Percentiles rank a stretch among this genome's conserved stretches.
Evolutionary conservation across 2,329 filamentous ascomycete genomes (phyloP).

Genomic region (Diaporthe velutina): DNA sequence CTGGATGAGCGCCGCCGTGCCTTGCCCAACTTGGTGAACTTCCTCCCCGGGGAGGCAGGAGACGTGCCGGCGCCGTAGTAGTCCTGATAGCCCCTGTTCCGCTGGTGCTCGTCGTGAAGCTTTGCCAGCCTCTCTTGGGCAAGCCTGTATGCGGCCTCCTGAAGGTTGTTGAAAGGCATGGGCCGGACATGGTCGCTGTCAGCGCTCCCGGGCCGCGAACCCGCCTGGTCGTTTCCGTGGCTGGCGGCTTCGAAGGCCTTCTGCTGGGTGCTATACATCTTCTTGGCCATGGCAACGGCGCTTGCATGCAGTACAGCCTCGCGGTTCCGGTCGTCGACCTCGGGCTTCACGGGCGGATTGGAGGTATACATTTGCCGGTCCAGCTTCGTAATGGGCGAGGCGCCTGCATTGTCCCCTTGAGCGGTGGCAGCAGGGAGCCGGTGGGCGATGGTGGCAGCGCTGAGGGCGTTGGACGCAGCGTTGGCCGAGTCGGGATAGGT

Average conservation of each 20-base stretch:
- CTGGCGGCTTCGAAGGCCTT: constrained; percentile 67
- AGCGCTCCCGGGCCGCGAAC: constrained; percentile 42
- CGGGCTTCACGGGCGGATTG: constrained; percentile 77
- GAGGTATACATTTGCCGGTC: constrained; percentile 83
- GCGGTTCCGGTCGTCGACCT: constrained; percentile 80
- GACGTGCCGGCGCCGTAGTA: constrained; percentile 76
- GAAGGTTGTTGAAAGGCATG: constrained; percentile 73
- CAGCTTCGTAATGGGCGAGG: constrained; percentile 77
- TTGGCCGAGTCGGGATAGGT: constrained; percentile 66
- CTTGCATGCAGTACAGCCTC: constrained; percentile 83
- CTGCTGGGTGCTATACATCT: constrained; percentile 83
- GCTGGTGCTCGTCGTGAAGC: constrained; percentile 78
- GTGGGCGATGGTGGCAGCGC: constrained; percentile 78
- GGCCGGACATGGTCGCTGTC: constrained; percentile 56
- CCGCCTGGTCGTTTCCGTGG: constrained; percentile 52
- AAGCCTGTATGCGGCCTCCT: constrained; percentile 88
- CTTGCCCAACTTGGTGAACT: constrained; percentile 66
- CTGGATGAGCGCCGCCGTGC: constrained; percentile 75
- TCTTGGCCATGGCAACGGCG: constrained; percentile 88
- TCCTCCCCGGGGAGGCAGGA: constrained; percentile 51
- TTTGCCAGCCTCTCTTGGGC: constrained; percentile 87
- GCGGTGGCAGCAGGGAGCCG: constrained; percentile 61
- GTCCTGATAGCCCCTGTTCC: constrained; percentile 75
- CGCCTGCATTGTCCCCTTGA: constrained; percentile 71
- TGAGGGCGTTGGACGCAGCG: constrained; percentile 76